phyloP scores from a whole-genome alignment of 257 asterid species.

The Nyctanthes arbortristis region DNA sequence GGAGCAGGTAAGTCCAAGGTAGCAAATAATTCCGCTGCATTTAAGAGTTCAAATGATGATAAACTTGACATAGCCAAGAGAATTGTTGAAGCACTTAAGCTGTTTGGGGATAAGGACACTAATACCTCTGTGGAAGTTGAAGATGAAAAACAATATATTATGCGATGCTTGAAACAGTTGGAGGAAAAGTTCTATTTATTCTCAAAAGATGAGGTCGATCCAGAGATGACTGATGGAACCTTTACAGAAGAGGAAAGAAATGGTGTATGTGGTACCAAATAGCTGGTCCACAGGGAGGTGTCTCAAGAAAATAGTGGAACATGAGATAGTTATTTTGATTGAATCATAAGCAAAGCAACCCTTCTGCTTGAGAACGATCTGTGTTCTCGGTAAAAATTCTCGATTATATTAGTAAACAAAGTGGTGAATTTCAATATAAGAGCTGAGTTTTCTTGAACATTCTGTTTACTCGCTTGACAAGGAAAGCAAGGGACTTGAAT shows the following conservation, averaged over 20 bases:
- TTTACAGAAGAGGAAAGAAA: conserved; percentile 28
- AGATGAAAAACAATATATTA: conserved; percentile 44
- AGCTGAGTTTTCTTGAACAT: conserved; percentile 43
- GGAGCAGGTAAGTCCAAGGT: conserved; percentile 20
- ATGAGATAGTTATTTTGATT: conserved; percentile 19
- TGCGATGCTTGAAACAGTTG: conserved; percentile 37
- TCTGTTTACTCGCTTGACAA: conserved; percentile 47
- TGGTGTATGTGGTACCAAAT: conserved; percentile 20
- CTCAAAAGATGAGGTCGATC: conserved; percentile 26
- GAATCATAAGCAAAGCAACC: conserved; percentile 21
- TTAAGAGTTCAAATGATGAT: conserved; percentile 10
- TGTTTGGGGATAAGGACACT: conserved; percentile 15
- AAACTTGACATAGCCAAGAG: conserved; percentile 15
- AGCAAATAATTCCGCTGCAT: conserved; percentile 13
- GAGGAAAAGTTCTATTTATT: conserved; percentile 42
- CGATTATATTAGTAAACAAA: conserved; percentile 21
- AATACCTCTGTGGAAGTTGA: conserved; percentile 21
- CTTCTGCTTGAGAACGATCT: conserved; percentile 20
- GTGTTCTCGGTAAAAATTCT: conserved; percentile 7
- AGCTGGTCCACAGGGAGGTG: background rate
- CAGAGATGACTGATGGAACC: conserved; percentile 17
- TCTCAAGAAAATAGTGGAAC: conserved; percentile 29
- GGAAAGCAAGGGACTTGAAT: conserved; percentile 48
- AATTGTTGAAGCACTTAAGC: conserved; percentile 24
- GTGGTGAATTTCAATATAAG: conserved; percentile 25